A percentile compares a stretch with the other conserved stretches of the same genome.
These are phyloP conservation scores for Penicillium concentricum DNA, from an alignment of 2,329 filamentous ascomycete genomes.

Conservation along the genomic window DNA sequence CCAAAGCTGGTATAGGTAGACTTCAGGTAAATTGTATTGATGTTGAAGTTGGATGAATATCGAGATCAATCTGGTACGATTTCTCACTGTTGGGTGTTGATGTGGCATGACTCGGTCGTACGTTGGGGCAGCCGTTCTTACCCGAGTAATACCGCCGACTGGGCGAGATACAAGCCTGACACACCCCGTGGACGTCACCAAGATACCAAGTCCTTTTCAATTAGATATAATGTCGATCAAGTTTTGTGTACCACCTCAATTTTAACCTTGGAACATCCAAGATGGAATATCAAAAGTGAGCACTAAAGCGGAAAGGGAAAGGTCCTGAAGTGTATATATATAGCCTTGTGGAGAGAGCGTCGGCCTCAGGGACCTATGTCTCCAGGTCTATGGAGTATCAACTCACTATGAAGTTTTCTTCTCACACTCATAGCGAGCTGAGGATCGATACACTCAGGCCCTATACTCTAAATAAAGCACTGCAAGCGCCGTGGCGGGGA, in stretches of 20 bases:
- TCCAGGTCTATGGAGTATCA: neutral
- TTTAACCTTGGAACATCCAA: neutral
- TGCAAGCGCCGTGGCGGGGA: slow-evolving; percentile 25
- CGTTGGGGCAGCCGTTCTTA: neutral
- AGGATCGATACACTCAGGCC: neutral
- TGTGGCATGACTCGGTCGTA: neutral
- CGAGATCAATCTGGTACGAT: neutral
- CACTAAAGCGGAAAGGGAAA: neutral
- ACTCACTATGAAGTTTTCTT: neutral
- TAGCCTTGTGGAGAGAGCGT: neutral
- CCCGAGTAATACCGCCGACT: neutral
- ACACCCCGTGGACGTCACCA: neutral
- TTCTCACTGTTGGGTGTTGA: neutral
- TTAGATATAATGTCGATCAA: neutral
- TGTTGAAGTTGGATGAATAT: neutral
- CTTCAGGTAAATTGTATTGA: neutral
- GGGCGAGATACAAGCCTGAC: neutral
- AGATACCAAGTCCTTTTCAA: neutral
- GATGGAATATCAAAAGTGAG: neutral
- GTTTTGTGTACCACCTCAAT: neutral
- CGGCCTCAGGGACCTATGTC: neutral
- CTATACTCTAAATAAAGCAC: slow-evolving; percentile 19
- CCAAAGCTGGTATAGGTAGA: too few relatives aligned
- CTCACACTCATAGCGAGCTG: neutral
- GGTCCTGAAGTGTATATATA: neutral